These are phyloP conservation scores for Scedosporium dehoogii DNA, from an alignment of 2,329 filamentous ascomycete species.

Conservation along the genomic window DNA sequence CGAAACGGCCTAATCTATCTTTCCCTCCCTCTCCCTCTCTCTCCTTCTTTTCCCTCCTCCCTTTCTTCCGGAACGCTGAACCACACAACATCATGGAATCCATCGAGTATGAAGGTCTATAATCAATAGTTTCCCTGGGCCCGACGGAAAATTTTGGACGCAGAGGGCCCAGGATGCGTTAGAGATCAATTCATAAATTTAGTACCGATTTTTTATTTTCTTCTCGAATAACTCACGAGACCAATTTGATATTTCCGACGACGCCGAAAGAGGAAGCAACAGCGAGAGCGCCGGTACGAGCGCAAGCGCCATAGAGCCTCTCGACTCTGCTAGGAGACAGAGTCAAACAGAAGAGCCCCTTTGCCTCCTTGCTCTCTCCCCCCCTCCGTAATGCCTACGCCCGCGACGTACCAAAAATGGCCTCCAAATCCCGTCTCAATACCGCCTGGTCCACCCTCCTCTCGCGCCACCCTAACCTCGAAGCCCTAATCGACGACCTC, in stretches of 20 bases:
- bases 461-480: not conserved
- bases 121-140: not conserved
- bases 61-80: not conserved
- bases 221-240: not conserved
- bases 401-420: not conserved
- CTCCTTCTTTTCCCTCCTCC: not conserved
- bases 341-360: no score
- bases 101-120: slow-evolving; percentile 2
- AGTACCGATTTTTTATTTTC: not conserved
- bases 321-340: no score
- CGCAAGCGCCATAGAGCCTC: no score
- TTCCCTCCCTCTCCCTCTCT: not conserved
- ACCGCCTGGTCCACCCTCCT: not conserved
- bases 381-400: not conserved
- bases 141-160: not conserved
- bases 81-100: not conserved
- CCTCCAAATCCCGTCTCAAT: not conserved
- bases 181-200: not conserved
- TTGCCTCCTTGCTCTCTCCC: not conserved
- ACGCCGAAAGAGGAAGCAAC: no score
- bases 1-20: not conserved
- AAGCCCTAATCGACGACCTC: not conserved
- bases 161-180: not conserved
- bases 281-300: no score
- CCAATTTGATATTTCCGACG: not conserved